Evolutionary conservation across 2,329 filamentous ascomycete species (phyloP), one percentile per base, ranked within the genome.

Genomic region (Sarocladium strictum): DNA sequence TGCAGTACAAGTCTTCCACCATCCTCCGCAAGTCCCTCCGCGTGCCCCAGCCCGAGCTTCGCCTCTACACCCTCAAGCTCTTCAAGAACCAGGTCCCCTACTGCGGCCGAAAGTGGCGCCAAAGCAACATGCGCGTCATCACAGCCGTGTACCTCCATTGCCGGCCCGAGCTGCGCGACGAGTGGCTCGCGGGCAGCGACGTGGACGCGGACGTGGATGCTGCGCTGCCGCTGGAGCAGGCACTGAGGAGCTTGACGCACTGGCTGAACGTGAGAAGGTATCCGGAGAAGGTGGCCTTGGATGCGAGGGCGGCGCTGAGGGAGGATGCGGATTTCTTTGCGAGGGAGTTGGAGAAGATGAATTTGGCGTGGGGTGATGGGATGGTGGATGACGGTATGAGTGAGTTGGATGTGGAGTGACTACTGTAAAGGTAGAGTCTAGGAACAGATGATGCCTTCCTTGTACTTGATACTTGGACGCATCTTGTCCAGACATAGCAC

Each of bases 61-160:
- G 94, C 5, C 84, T 96, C 41, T 97, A 97, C 74, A 96, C 94
- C 0, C 82, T 99, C 62, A 99, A 99, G 72, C 80, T 99, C 0
- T 97, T 97, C 84, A 99, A 99, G 72, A 94, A 91, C 57, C 94
- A 99, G 70, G 94, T 99, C 3, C 94, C 94, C 1, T 99, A 96
- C 76, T 97, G 93, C 69, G 93, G 94, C 21, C 86, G 94, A 41
- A 99, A 99, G 74, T 99, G 94, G 94, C 86, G 94, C 14, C 94
- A 97, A 73, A 86, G 85, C 62, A 97, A 99, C 70, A 99, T 99
- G 94, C 89, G 93, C 54, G 92, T 97, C 65, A 99, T 99, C 66
- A 99, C 94, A 0, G 91, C 92, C 3, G 90, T 99, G 1, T 99
- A 97, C 69, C 77, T 99, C 50, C 90, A 96, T 72, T 96, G 93